Conservation (phyloP, 2,329 filamentous ascomycete species). For the Rasamsonia emersonii region DNA sequence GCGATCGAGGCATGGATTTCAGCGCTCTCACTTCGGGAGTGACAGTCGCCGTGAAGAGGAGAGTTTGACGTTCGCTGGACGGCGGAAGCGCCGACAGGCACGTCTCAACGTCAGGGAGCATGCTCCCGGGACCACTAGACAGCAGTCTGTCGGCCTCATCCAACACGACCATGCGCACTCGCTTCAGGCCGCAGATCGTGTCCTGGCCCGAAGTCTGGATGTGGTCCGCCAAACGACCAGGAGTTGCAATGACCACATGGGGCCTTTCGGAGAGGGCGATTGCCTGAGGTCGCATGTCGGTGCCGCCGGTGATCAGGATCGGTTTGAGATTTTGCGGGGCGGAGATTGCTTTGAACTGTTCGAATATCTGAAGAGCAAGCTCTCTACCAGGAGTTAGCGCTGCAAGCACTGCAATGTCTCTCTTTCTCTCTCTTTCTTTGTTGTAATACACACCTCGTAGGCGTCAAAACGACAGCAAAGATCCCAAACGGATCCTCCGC, state of each 20-base stretch:
- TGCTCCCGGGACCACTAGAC: constrained; percentile 64
- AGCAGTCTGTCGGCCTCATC: constrained; percentile 93
- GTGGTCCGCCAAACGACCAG: constrained; percentile 86
- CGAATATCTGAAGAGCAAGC: constrained; percentile 88
- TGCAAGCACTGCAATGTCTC: constrained; percentile 1
- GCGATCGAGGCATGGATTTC: constrained; percentile 63
- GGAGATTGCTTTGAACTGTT: constrained; percentile 90
- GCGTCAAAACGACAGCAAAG: constrained; percentile 81
- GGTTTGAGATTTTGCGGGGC: constrained; percentile 80
- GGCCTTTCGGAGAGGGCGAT: constrained; percentile 72
- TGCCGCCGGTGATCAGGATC: constrained; percentile 81
- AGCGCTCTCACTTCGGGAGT: constrained; percentile 84
- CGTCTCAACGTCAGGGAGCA: constrained; percentile 89
- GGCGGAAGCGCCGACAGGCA: constrained; percentile 76
- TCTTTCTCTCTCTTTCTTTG: constrained; percentile 1
- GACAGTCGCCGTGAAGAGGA: constrained; percentile 92
- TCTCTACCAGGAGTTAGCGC: constrained; percentile 46
- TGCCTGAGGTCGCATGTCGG: constrained; percentile 86
- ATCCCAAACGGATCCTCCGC: constrained; percentile 85
- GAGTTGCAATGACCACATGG: constrained; percentile 90
- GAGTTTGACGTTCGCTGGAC: constrained; percentile 71
- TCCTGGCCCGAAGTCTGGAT: constrained; percentile 86
- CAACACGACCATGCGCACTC: constrained; percentile 78
- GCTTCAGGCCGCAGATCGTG: constrained; percentile 70
- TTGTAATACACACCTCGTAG: constrained; percentile 53